These are phyloP conservation scores for Penicillium palitans DNA, from an alignment of 2,329 filamentous ascomycete genomes.

Conservation along the genomic window DNA sequence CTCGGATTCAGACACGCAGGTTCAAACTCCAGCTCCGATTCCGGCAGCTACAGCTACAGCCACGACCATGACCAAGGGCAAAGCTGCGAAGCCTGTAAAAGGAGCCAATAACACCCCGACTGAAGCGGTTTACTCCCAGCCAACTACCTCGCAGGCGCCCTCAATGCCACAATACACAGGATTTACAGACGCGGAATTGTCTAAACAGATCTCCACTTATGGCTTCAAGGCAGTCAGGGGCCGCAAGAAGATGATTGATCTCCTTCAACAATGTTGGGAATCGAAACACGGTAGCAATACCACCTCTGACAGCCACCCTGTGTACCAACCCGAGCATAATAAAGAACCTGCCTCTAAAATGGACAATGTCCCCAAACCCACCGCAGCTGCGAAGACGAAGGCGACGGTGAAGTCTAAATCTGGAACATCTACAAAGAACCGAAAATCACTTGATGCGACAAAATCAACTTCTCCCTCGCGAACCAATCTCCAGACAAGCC, in stretches of 20 bases:
- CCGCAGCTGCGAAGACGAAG: slow-evolving; percentile 11
- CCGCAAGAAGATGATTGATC: slow-evolving; percentile 66
- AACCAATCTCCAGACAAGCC: neutral
- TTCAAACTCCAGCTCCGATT: neutral
- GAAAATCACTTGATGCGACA: neutral
- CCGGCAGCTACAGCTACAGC: neutral
- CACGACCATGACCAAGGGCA: neutral
- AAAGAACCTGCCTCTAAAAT: neutral
- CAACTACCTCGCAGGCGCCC: slow-evolving; percentile 6
- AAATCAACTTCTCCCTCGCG: neutral
- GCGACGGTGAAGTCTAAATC: slow-evolving; percentile 10
- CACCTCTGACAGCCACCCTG: slow-evolving; percentile 10
- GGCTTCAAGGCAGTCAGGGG: slow-evolving; percentile 73
- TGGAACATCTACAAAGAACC: neutral
- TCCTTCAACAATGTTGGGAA: slow-evolving; percentile 71
- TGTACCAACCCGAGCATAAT: neutral
- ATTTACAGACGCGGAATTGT: slow-evolving; percentile 63
- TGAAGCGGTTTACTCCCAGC: neutral
- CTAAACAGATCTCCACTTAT: slow-evolving; percentile 62
- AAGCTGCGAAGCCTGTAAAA: neutral
- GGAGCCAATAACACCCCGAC: neutral
- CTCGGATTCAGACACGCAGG: neutral
- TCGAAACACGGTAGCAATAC: slow-evolving; percentile 49
- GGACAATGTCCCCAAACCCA: neutral
- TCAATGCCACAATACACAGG: slow-evolving; percentile 59